Evolutionary conservation across 73 alveolate genomes (phyloP).

Genomic region (Paramecium pentaurelia): DNA sequence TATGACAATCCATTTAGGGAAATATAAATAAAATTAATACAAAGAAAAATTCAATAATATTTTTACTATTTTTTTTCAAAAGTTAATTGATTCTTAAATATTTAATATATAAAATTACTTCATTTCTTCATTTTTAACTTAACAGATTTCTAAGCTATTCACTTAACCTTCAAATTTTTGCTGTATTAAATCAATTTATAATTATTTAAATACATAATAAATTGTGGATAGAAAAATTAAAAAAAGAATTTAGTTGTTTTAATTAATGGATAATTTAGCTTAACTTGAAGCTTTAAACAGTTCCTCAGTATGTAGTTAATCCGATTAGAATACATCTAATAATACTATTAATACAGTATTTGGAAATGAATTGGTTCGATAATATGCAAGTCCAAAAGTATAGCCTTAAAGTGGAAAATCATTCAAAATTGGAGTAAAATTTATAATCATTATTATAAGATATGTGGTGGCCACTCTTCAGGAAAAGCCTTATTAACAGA

Average conservation of each 20-base stretch:
- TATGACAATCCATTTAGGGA: background rate
- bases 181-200: no score
- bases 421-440: conserved; percentile 1
- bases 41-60: no score
- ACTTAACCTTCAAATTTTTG: no score
- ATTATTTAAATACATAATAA: no score
- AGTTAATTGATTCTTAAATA: no score
- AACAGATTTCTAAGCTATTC: no score
- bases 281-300: background rate
- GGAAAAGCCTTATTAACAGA: conserved; percentile 33
- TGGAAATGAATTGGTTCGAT: background rate
- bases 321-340: background rate
- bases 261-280: conserved; percentile 34
- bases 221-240: background rate
- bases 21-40: no score
- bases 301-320: background rate
- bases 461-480: conserved; percentile 38
- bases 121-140: no score
- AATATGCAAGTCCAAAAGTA: background rate
- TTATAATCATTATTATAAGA: background rate
- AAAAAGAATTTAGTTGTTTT: background rate
- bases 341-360: background rate
- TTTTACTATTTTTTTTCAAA: no score
- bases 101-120: no score
- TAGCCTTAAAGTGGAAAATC: background rate